Evolutionary conservation across 768 basidiomycete genomes (phyloP), one percentile per base, ranked within the genome.

Genomic region (Leucosporidium creatinivorum): DNA sequence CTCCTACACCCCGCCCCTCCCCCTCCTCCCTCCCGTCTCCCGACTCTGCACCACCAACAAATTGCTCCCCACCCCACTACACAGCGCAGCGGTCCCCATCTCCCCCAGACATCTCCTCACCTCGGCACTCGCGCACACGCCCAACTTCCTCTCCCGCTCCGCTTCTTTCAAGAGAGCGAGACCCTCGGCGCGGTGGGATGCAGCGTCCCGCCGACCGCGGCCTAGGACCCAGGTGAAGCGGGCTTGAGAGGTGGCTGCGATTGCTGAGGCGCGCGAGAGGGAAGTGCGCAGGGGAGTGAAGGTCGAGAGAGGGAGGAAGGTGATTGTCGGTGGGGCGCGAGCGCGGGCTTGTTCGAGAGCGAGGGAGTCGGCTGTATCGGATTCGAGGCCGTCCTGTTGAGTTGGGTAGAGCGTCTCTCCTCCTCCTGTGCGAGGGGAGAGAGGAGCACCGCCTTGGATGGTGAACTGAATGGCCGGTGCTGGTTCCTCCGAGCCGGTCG

Each of bases 101-200:
- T 93, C 89, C 4, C 93, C 93, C 30, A 94, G 81, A 26, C 92
- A 91, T 80, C 88, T 87, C 76, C 83, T 81, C 67, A 92, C 84
- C 75, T 89, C 89, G 23, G 18, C 23, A 48, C 55, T 44, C n/a
- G 56, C 1, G 15, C 48, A 25, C 12, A 62, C 48, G 47, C 54
- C 31, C 19, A 36, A 25, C 54, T 57, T 59, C 15, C 71, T 62
- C 2, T 66, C 68, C 9, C 71, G 51, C 21, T 68, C 71, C 70
- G 86, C 81, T 69, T 85, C 83, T 23, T 83, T 81, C 76, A 86
- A 80, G 26, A 92, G 70, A 52, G 81, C 79, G 69, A 84, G 85
- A 64, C 92, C 76, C 79, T 96, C 93, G 0, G 73, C 76, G 15
- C 78, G 75, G 66, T 89, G 84, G 10, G 81, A 70, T 2, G 68